Base-by-base conservation (phyloP, 352 stramenopile genomes). In the Globisporangium carolinianum region DNA sequence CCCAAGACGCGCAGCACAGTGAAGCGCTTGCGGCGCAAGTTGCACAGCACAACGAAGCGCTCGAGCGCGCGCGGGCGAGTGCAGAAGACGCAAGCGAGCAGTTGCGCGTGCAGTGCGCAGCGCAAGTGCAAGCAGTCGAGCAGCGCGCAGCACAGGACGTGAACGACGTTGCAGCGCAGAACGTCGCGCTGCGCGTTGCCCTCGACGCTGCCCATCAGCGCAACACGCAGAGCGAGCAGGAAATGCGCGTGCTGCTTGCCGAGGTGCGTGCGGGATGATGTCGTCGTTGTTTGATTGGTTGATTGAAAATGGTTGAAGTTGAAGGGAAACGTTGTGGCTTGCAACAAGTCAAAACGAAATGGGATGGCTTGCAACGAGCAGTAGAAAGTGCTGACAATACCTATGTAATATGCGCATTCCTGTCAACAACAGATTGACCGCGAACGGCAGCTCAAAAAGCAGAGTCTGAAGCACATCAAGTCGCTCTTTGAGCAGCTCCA, bases 401-500 rank as follows among this genome's bases (percentile, higher is more conserved):
- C 24, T 32, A 32, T 32, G 24, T 32, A 3, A 3, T 32, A 32
- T 32, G 24, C 24, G 24, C 3, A 32, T 32, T 32, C 1, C 39
- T 50, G 9, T 50, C 46, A 10, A 11, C 48, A 42, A 14, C 61
- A 87, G 71, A 79, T 90, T 57, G 78, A 90, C 57, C 77, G 69
- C 15, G 80, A 90, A 50, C 74, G 80, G 2, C 74, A 88, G 54
- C 45, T 76, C 3, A 88, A 90, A 67, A 83, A 87, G 48, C 64
- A 87, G 32, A 83, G 76, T 37, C 58, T 88, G n/a, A 68, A 71
- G 24, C 77, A 90, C 38, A 88, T 90, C 67, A 86, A 88, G 62
- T 81, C 76, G 42, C 65, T 91, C 12, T 91, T 91, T 51, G 79
- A 89, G 37, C 75, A 89, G 58, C 58, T 91, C 51, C 79, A 89